Base-by-base conservation (phyloP, 768 basidiomycete genomes). In the Suillus americanus region DNA sequence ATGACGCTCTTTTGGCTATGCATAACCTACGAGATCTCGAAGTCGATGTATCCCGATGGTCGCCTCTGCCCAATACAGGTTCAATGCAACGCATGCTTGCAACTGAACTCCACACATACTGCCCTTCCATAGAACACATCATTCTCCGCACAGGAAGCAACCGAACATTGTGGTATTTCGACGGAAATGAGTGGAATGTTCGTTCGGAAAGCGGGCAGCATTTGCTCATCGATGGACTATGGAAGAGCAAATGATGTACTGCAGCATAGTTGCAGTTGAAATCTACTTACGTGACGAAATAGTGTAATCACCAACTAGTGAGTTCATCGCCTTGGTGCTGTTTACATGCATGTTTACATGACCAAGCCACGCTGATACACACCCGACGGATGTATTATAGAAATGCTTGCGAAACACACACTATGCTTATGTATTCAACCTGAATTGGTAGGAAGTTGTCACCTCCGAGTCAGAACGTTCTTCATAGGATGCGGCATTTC, bases 81-180 rank as follows among this genome's bases (percentile, higher is more conserved):
- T 51, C 66, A 25, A 60, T 69, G 20, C 79, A 81, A 65, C 79
- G 79, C 64, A 67, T 71, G 66, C 69, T 83, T 67, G 73, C 75
- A 60, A 72, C 77, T 33, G 82, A 82, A 65, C 68, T 80, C 35
- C 78, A 74, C 45, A 74, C 74, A 43, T 82, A 77, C 70, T 72
- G 76, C 48, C 75, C 80, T 5, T 72, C 69, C 33, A 68, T 82
- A 35, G 75, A 71, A 50, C 69, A 65, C 23, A 64, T 81, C 62
- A 72, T 74, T 53, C 70, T 83, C 69, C 78, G 80, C 78, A 65
- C 64, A 64, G 70, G 76, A 20, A 37, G 68, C 45, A 68, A 62
- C 56, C 67, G 76, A 50, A 70, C 70, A 35, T 69, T 77, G 62
- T 76, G 76, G 76, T 43, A 60, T 60, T 53, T 75, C 45, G 75